A percentile compares a stretch with the other conserved stretches of the same genome.
Conservation (phyloP, 129 eudicot genomes). For the Flaveria brownii region DNA sequence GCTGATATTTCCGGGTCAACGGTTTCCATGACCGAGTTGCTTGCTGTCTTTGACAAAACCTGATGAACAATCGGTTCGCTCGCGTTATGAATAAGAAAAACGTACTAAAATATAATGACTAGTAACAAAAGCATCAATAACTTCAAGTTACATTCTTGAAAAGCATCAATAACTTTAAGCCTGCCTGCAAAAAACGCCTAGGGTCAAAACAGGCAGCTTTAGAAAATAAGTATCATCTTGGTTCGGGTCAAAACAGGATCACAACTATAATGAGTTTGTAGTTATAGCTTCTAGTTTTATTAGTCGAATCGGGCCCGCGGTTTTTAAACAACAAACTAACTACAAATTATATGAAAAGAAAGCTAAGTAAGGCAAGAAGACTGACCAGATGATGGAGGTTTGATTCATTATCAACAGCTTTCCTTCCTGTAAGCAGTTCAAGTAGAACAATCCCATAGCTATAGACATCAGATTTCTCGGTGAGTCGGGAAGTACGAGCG, state of each 20-base stretch:
- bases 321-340: neutral
- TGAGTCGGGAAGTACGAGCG: constrained; percentile 95
- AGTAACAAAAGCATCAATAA: neutral
- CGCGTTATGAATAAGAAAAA: neutral
- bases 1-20: constrained; percentile 73
- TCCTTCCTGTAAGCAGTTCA: constrained; percentile 89
- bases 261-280: neutral
- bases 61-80: constrained; percentile 14
- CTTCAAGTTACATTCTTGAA: neutral
- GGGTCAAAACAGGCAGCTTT: neutral
- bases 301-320: neutral
- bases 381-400: constrained; percentile 96
- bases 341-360: neutral
- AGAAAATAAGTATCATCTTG: neutral
- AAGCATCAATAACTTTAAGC: too few relatives aligned
- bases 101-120: neutral
- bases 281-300: neutral
- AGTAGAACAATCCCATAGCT: constrained; percentile 92
- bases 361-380: constrained; percentile 19
- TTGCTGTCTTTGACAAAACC: constrained; percentile 82
- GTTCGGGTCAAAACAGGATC: neutral
- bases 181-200: neutral
- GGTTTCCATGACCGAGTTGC: constrained; percentile 88
- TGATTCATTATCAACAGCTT: constrained; percentile 93
- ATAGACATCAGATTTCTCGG: constrained; percentile 96